Percentiles rank a stretch among this genome's conserved stretches.
Conservation (phyloP, 441 rosid genomes). For the Populus hybrid region DNA sequence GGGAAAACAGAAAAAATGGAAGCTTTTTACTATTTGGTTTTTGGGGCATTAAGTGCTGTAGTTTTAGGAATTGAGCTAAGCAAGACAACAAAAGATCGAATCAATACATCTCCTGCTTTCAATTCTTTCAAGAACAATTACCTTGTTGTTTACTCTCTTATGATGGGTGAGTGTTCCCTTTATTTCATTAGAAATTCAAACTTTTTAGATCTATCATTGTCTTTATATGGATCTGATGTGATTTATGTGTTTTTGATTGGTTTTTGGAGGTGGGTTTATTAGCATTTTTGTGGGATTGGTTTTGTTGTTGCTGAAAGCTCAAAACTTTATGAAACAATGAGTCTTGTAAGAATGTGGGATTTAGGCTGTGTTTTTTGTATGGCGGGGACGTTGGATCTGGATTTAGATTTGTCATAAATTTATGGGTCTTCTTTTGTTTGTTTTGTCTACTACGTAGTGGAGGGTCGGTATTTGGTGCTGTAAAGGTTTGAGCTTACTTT, state of each 20-base stretch:
- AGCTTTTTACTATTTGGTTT: constrained; percentile 54
- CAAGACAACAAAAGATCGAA: constrained; percentile 60
- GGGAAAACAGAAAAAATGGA: constrained; percentile 43
- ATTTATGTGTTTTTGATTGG: not conserved
- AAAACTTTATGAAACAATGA: not conserved
- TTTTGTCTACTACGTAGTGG: not conserved
- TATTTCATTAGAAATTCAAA: constrained; percentile 20
- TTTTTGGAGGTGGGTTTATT: not conserved
- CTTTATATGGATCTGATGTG: not conserved
- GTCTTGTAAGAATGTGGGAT: not conserved
- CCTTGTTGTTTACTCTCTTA: constrained; percentile 21
- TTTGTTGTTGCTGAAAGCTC: not conserved
- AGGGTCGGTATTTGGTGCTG: not conserved
- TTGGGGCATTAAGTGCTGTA: constrained; percentile 53
- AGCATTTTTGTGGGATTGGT: not conserved
- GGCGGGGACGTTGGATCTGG: not conserved
- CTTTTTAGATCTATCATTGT: constrained; percentile 17
- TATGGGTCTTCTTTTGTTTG: not conserved
- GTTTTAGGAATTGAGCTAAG: constrained; percentile 62
- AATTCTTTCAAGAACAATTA: constrained; percentile 78
- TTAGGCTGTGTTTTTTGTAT: not conserved
- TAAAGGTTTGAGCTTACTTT: not conserved
- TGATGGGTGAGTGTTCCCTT: constrained; percentile 56
- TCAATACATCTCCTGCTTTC: constrained; percentile 67
- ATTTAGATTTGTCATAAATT: not conserved